Evolutionary conservation across 2,329 filamentous ascomycete species (phyloP), one percentile per base, ranked within the genome.

Genomic region (Pezicula radicicola): DNA sequence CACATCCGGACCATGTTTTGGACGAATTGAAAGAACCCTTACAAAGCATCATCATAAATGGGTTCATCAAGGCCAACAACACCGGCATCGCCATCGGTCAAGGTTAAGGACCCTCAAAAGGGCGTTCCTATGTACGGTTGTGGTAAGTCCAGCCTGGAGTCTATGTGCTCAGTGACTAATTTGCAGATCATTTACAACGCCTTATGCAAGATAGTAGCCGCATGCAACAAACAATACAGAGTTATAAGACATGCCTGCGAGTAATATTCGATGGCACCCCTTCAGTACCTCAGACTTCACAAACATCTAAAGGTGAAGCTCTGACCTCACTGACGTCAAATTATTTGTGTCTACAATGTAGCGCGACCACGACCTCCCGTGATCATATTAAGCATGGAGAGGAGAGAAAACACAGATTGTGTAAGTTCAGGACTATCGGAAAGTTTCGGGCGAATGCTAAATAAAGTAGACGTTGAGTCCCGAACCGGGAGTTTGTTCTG

Each of bases 401-500:
- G 15, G 81, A 84, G 51, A 90, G 88, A 65, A 75, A 76, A 47
- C 89, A 93, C 68, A 78, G 83, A 48, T 91, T 92, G 62, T 90
- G 88, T 91, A 75, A 51, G 75, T 10, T 21, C 21, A 19, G 6
- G 6, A 16, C 9, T 28, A 9, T 43, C 2, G 25, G 10, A 40
- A n/a, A 30, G 6, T 16, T 15, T 15, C 8, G 28, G 13, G 28
- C 16, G 36, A 16, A 19, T 41, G 41, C 49, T 58, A 43, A 55
- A 40, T 42, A 7, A 18, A 40, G 45, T 60, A 91, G 88, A 88
- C 65, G 87, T 92, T 37, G 89, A 94, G 64, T 93, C 89, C 21
- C 78, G 84, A 53, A 86, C 80, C 59, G 89, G 89, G 37, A 79
- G 83, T 46, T 73, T 94, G 6, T 93, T 87, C 70, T 94, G 89